Evolutionary conservation across 2,329 filamentous ascomycete genomes (phyloP).

Genomic region (Teratosphaeria zuluensis): DNA sequence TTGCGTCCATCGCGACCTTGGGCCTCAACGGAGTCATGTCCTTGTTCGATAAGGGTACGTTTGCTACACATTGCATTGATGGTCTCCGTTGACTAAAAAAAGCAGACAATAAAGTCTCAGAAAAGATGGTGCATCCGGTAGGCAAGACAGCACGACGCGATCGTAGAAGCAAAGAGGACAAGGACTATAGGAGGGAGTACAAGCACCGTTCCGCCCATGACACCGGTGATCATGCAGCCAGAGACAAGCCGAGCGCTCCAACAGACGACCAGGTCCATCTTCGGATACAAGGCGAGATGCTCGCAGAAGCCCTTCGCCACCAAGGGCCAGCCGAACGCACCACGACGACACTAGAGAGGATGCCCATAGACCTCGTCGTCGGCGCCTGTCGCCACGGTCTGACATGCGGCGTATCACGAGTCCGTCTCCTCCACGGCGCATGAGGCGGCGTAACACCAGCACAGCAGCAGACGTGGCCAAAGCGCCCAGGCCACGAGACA

Average conservation of each 20-base stretch:
- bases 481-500: background rate
- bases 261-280: background rate
- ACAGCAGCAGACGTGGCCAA: background rate
- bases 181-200: background rate
- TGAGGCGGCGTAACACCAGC: background rate
- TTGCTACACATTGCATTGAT: background rate
- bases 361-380: background rate
- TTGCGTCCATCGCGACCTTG: background rate
- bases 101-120: background rate
- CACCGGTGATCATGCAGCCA: background rate
- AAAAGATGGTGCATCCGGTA: background rate
- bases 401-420: background rate
- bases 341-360: background rate
- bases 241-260: background rate
- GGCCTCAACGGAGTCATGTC: background rate
- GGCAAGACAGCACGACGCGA: background rate
- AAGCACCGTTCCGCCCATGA: background rate
- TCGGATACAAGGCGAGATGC: background rate
- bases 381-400: background rate
- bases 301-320: background rate
- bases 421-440: background rate
- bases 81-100: background rate
- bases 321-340: background rate
- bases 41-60: background rate
- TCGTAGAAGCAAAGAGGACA: background rate